Evolutionary conservation across 768 basidiomycete species (phyloP), one percentile per base, ranked within the genome.

Genomic region (Sporobolomyces phaffii): DNA sequence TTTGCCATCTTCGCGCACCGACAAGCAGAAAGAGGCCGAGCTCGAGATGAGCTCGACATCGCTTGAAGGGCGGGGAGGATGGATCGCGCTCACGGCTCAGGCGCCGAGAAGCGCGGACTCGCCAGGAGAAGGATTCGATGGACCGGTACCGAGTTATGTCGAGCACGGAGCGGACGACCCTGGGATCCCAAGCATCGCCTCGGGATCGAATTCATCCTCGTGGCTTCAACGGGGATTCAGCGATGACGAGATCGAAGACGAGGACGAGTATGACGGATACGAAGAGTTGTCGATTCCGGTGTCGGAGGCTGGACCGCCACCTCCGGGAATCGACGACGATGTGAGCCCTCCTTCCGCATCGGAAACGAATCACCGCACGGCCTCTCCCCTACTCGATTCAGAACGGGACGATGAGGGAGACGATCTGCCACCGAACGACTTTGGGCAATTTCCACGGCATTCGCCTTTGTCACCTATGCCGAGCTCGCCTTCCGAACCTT

Each of bases 221-320:
- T 17, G n/a, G 22, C 28, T 9, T 31, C 26, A 28, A 34, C 26
- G 24, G 13, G 22, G 38, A 45, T 24, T 22, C 41, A 38, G 44
- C 44, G 24, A 50, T 33, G 41, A 2, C 17, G 29, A 22, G 7
- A 31, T 14, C 5, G 54, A 66, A 15, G 28, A 33, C 24, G 73
- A 74, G 26, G 69, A 65, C 7, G 74, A 75, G 59, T 74, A 64
- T 31, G 74, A 75, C 29, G 74, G 74, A 13, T 74, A 73, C 63
- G 74, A 75, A 44, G 73, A 74, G 41, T 20, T 68, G n/a, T 59
- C 67, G 22, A 57, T 68, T 41, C 61, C 66, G 8, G 38, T 50
- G 4, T 18, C 52, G 0, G 57, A 60, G n/a, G 47, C 26, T 5
- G 54, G 60, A 3, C 44, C 48, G 1, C 69, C 73, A 1, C 68